Base-by-base conservation (phyloP, 371 early-diverging fungal species). In the Apophysomyces variabilis region DNA sequence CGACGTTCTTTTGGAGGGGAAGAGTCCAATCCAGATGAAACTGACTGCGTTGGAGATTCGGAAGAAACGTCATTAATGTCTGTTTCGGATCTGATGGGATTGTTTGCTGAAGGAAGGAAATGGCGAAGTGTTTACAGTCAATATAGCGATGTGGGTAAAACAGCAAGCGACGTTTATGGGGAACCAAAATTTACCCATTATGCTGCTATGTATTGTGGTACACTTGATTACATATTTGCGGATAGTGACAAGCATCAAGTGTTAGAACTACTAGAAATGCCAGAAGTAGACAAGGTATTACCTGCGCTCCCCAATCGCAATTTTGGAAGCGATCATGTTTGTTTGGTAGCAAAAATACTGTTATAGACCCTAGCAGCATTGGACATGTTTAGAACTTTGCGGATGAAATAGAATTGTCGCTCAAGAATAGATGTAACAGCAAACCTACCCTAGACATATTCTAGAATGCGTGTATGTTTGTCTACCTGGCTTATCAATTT, bases 281-380 rank as follows among this genome's bases (percentile, higher is more conserved):
- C 85, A 3, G 65, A 73, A 21, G 70, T 78, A 57, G 75, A 74
- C 14, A 57, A 69, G 13, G 21, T 87, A 56, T 72, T 73, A 36
- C 82, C 83, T 12, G 82, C 85, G 0, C 47, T 87, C n/a, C 88
- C 86, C 0, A 82, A 87, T 62, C 70, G 69, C 64, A 69, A 77
- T 58, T 87, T 86, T 79, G 86, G 86, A 0, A 85, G 85, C 57
- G 88, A 87, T 61, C 88, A 87, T 65, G 61, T 87, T 13, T 82
- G 85, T 59, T 64, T 87, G 7, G 46, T 82, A 38, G 76, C 84
- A 21, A 76, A 78, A 43, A 13, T 75, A 12, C 3, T 26, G 32
- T 3, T 26, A 26, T 26, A 26, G 32, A 26, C 1, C 1, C 32
- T 26, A 26, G 32, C 3, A 26, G 1, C 32, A 26, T 26, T 3